Conservation (phyloP, 2,329 filamentous ascomycete species). For the Trichoderma sp. region DNA sequence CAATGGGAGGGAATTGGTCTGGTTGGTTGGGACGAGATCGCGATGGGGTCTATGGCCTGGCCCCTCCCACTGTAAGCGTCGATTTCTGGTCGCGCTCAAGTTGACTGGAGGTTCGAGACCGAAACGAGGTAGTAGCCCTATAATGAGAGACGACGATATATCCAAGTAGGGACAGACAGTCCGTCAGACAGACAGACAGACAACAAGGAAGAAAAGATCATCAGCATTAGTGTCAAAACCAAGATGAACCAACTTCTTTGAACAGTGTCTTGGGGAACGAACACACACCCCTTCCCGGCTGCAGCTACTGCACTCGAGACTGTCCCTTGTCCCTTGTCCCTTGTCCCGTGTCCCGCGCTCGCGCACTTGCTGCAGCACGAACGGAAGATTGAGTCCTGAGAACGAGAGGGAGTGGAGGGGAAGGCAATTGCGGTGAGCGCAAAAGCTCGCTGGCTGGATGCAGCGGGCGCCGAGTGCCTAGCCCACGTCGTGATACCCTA, state of each 20-base stretch:
- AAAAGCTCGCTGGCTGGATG: constrained; percentile 20
- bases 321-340: background rate
- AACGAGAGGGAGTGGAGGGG: background rate
- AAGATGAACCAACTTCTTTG: background rate
- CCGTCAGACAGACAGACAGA: background rate
- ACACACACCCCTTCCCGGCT: background rate
- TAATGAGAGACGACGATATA: too few relatives aligned
- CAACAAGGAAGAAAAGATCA: background rate
- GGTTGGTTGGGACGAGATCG: constrained; percentile 1
- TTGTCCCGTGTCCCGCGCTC: background rate
- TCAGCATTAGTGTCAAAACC: background rate
- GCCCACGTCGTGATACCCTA: background rate
- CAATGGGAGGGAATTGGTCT: background rate
- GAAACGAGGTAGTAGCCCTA: constrained; percentile 5
- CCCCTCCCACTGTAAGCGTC: background rate
- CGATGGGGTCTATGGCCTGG: constrained; percentile 4
- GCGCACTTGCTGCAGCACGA: background rate
- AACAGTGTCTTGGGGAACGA: background rate
- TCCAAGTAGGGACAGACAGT: too few relatives aligned
- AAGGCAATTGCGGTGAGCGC: constrained; percentile 20
- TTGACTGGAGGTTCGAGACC: too few relatives aligned
- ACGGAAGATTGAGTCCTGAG: constrained; percentile 24
- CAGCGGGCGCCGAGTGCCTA: constrained; percentile 18
- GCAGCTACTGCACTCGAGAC: background rate
- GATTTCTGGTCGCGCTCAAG: background rate